Evolutionary conservation across 176 grass and related monocot genomes (phyloP).

Genomic region (Oryza longistaminata): DNA sequence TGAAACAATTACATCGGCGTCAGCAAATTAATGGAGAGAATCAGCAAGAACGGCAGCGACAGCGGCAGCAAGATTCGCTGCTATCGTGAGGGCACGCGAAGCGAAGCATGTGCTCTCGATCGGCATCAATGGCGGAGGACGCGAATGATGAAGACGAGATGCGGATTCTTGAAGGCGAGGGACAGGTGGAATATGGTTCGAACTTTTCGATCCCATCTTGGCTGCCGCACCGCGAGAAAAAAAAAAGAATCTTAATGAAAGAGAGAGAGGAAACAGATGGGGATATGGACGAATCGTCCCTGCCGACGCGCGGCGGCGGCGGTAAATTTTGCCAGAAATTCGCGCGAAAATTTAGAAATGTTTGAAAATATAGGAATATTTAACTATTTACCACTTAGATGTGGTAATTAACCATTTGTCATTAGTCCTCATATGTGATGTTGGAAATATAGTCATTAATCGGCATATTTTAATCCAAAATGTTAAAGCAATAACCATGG

Average conservation of each 20-base stretch:
- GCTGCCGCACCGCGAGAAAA: neutral
- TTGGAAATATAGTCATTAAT: too few species aligned
- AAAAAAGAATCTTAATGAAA: neutral
- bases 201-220: too few species aligned
- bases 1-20: neutral
- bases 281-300: neutral
- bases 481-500: too few species aligned
- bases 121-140: conserved; percentile 9
- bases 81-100: neutral
- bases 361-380: too few species aligned
- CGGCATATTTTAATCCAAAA: too few species aligned
- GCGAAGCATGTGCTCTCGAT: conserved; percentile 1
- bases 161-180: neutral
- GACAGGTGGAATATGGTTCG: conserved; percentile 12
- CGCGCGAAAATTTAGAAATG: too few species aligned
- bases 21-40: neutral
- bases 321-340: neutral
- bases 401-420: too few species aligned
- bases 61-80: neutral
- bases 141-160: neutral
- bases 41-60: neutral
- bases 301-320: too few species aligned
- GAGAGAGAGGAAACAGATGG: too few species aligned
- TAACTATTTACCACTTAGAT: too few species aligned
- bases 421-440: too few species aligned